Evolutionary conservation across 768 basidiomycete species (phyloP), one percentile per base, ranked within the genome.

Genomic region (Lentinula sp.): DNA sequence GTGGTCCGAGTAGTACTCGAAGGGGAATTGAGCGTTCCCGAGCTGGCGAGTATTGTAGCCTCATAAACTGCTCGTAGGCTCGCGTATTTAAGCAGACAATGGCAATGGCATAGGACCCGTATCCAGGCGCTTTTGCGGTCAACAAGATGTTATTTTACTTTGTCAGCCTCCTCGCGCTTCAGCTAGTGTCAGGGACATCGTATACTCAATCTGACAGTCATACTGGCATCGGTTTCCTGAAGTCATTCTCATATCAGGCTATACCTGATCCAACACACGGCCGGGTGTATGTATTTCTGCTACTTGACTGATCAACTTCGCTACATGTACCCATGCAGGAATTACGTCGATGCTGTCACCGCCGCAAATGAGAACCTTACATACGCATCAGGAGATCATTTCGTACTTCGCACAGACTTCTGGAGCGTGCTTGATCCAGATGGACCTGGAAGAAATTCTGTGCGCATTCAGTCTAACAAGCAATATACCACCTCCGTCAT

Each of bases 231-330:
- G 73, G 71, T n/a, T 86, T 86, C 64, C 78, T 81, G 64, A 70
- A 74, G 42, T 69, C 74, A 23, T 87, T 87, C 67, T 61, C 67
- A 21, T 81, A 79, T 71, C 73, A 82, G 64, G 72, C 73, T 6
- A 78, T 80, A 40, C 39, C 75, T 2, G 86, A 87, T 65, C 85
- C 86, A 1, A 86, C 85, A 2, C 69, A 79, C 51, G 86, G 86
- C 13, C 72, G 84, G 61, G 86, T 88, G 85, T 87, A 70, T 65
- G 82, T 67, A 35, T 4, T 57, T 35, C 13, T 21, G 28, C 11
- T 57, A 18, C 48, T 11, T 1, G 8, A 49, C 21, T 35, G 23
- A 15, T 34, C 15, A 10, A 23, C 10, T 45, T 32, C 13, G 5
- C 52, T 21, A 37, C 40, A 28, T 61, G 35, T 57, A 2, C 23